A percentile compares a stretch with the other conserved stretches of the same genome.
These are phyloP conservation scores for Monascus ruber DNA, from an alignment of 2,329 filamentous ascomycete species.

Conservation along the genomic window DNA sequence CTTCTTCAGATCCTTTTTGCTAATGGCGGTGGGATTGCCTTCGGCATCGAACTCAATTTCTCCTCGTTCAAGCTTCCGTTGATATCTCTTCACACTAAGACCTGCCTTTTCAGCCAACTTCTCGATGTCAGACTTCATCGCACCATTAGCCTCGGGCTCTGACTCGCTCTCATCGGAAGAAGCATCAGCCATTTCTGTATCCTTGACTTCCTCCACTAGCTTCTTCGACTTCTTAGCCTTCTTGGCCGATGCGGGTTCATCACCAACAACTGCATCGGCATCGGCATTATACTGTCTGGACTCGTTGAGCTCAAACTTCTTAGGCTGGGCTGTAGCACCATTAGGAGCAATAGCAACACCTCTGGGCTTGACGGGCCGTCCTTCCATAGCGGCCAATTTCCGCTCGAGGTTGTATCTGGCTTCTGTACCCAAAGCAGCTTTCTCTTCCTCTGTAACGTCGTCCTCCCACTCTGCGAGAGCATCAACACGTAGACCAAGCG, in stretches of 20 bases:
- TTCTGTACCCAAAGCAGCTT: conserved; percentile 63
- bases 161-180: conserved; percentile 20
- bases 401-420: conserved; percentile 38
- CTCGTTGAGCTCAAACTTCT: conserved; percentile 77
- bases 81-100: conserved; percentile 63
- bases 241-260: conserved; percentile 44
- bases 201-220: conserved; percentile 34
- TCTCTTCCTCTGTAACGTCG: conserved; percentile 78
- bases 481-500: conserved; percentile 86
- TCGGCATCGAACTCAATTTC: conserved; percentile 57
- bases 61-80: conserved; percentile 65
- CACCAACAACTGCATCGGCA: conserved; percentile 68
- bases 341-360: conserved; percentile 65
- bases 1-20: conserved; percentile 70
- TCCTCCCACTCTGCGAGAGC: conserved; percentile 70
- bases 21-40: conserved; percentile 55
- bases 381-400: conserved; percentile 56
- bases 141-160: conserved; percentile 29
- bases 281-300: conserved; percentile 89
- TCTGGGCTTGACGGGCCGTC: conserved; percentile 73
- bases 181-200: conserved; percentile 35
- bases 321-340: conserved; percentile 51
- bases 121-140: conserved; percentile 40
- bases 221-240: conserved; percentile 37
- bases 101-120: conserved; percentile 55